phyloP scores from a whole-genome alignment of 78 protist genomes.

The Dictyostelium capitatum region DNA sequence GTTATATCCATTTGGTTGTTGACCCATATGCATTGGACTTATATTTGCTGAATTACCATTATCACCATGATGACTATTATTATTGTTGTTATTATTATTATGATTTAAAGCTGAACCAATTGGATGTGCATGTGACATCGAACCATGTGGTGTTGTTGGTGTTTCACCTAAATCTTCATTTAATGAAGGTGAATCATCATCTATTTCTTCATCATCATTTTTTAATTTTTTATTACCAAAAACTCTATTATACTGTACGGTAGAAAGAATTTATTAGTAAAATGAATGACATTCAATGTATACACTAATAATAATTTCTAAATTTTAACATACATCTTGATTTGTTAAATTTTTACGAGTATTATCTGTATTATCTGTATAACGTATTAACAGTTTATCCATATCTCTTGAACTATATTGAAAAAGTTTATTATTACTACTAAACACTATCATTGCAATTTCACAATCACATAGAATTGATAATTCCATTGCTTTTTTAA shows the following conservation, averaged over 20 bases:
- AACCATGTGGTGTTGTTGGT: slow-evolving; percentile 40
- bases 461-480: slow-evolving; percentile 90
- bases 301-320: no score
- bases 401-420: slow-evolving; percentile 77
- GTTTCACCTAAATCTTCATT: slow-evolving; percentile 59
- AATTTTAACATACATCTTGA: slow-evolving; percentile 60
- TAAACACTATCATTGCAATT: slow-evolving; percentile 87
- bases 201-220: slow-evolving; percentile 22
- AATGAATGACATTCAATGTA: no score
- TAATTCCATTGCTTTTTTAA: slow-evolving; percentile 94
- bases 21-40: neutral
- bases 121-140: neutral
- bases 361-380: slow-evolving; percentile 68
- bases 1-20: neutral
- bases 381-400: slow-evolving; percentile 70
- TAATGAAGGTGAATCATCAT: slow-evolving; percentile 27
- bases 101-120: neutral
- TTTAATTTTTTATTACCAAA: slow-evolving; percentile 65
- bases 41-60: slow-evolving; percentile 5
- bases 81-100: neutral
- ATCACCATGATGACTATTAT: neutral
- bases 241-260: slow-evolving; percentile 58
- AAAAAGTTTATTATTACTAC: slow-evolving; percentile 79
- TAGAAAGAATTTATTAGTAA: no score
- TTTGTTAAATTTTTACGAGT: slow-evolving; percentile 50